These are phyloP conservation scores for Solanum chacoense DNA, from an alignment of 305 asterid species.

Conservation along the genomic window DNA sequence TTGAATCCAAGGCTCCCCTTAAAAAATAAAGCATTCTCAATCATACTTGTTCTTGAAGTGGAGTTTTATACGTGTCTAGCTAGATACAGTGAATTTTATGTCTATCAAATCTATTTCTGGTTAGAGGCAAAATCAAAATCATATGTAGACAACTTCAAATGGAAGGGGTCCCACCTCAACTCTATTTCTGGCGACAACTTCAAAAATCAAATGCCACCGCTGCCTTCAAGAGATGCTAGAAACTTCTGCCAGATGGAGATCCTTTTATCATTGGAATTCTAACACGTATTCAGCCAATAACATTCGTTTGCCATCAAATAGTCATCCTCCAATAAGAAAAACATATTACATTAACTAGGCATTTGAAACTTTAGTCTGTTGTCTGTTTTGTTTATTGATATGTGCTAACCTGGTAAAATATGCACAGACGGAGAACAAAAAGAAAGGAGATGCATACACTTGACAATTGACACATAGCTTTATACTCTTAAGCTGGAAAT, in stretches of 20 bases:
- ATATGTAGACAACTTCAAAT: neutral
- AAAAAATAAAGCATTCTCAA: neutral
- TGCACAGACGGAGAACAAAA: neutral
- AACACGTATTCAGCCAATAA: neutral
- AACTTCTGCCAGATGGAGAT: neutral
- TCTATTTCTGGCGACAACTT: neutral
- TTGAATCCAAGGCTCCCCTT: neutral
- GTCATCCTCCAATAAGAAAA: neutral
- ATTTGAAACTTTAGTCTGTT: neutral
- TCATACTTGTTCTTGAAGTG: neutral
- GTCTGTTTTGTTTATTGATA: neutral
- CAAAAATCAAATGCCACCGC: neutral
- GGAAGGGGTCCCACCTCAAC: neutral
- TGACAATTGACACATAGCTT: neutral
- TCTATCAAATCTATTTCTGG: neutral
- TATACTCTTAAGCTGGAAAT: neutral
- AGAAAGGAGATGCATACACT: neutral
- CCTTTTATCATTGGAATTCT: neutral
- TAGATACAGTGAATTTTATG: neutral
- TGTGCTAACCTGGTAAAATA: neutral
- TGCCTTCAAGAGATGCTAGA: neutral
- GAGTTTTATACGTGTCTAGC: neutral
- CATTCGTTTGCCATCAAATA: neutral
- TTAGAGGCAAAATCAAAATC: neutral
- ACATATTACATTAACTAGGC: neutral